Base-by-base conservation (phyloP, 2,329 filamentous ascomycete genomes). In the Thielaviopsis punctulata region DNA sequence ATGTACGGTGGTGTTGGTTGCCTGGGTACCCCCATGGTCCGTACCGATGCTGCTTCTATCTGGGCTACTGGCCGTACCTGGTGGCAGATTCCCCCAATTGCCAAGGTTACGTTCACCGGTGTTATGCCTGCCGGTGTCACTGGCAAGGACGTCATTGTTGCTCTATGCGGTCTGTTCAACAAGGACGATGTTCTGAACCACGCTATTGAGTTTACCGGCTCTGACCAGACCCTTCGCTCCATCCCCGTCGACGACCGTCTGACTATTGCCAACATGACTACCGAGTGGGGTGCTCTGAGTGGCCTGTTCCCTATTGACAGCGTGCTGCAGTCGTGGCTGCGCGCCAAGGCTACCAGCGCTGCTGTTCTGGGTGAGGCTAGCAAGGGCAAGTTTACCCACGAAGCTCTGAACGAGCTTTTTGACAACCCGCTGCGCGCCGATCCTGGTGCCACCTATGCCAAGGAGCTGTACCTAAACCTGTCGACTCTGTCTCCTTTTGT, bases 101-200 rank as follows among this genome's bases (percentile, higher is more conserved):
- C 84, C 1, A 82, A 84, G 66, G 77, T 95, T 22, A 89, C 77
- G 0, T 72, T 96, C 10, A 85, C 75, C 0, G 89, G 88, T 6
- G 66, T 77, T 0, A 69, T 95, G 6, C 89, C 86, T 0, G 68
- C 70, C 1, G 89, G 89, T 10, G 88, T 95, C 1, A 87, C 84
- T 0, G 90, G 88, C 25, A 96, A 98, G 66, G 92, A 96, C 64
- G 84, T 95, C 12, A 96, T 96, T 58, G 77, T 95, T 23, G 86
- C 87, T 0, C 73, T 96, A 1, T 93, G 86, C 59, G 86, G 84
- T 1, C 68, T 95, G 0, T 93, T 96, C 70, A 84, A 85, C 66
- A 79, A 84, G 51, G 83, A 87, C 59, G 86, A 95, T 45, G 90
- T 95, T 0, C 73, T 95, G 13, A 96, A 96, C 67, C 87, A 95